A percentile compares a stretch with the other conserved stretches of the same genome.
phyloP scores from a whole-genome alignment of 805 yeast genomes.

The Wickerhamiella spandovensis region DNA sequence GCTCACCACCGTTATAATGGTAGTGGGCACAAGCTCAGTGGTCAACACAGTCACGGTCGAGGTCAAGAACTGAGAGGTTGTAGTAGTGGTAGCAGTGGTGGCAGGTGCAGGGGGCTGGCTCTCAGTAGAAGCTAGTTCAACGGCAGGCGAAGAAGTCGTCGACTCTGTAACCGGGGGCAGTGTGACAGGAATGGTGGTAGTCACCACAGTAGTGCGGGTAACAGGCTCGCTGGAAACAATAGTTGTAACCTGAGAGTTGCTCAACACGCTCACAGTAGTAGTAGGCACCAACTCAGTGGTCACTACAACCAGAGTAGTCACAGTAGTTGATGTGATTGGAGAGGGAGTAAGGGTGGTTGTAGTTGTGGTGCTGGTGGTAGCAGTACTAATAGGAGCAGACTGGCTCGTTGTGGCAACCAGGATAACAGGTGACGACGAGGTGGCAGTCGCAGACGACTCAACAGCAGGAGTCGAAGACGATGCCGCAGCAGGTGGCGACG shows the following conservation, averaged over 20 bases:
- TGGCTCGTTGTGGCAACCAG: neutral
- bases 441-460: neutral
- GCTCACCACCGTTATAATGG: too few relatives aligned
- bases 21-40: neutral
- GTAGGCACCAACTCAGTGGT: neutral
- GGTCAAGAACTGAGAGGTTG: too few relatives aligned
- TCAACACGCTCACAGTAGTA: neutral
- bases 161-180: neutral
- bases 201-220: neutral
- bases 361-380: neutral
- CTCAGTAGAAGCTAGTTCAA: too few relatives aligned
- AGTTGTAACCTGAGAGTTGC: neutral
- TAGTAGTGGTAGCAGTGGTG: too few relatives aligned
- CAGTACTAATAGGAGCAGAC: neutral
- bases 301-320: neutral
- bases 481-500: neutral
- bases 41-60: neutral
- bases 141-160: too few relatives aligned
- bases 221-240: neutral
- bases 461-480: neutral
- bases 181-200: neutral
- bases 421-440: neutral
- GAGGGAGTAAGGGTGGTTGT: too few relatives aligned
- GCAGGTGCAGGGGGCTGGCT: too few relatives aligned
- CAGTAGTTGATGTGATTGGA: neutral